Evolutionary conservation across 2,329 filamentous ascomycete genomes (phyloP), one percentile per base, ranked within the genome.

Genomic region (Fusarium stilboides): DNA sequence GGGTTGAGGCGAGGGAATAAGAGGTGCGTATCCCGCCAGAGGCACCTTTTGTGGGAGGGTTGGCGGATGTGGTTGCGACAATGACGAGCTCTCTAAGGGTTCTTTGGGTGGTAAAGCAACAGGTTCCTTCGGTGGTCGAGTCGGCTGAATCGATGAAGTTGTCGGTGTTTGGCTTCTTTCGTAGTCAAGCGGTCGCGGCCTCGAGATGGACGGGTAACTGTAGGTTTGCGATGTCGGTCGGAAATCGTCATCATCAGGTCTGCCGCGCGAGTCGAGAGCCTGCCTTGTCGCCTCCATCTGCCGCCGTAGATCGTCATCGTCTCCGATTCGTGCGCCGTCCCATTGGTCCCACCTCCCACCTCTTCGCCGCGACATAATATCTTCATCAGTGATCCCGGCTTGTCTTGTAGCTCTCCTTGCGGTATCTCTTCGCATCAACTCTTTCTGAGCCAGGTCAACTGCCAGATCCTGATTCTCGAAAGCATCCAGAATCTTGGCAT

Each of bases 381-480:
- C 86, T 55, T 88, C 85, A 49, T 85, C 83, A 1, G 85, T 82
- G 3, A 89, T 82, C 1, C 86, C 88, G 26, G 87, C 85, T 69
- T 88, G 85, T 33, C 86, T 84, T 26, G 85, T 87, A 13, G 85
- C 86, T 68, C 82, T 86, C 63, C 88, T 84, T 42, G 84, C 85
- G 15, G 87, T 88, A 72, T 92, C 90, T 69, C 93, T 85, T 42
- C 92, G 85, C 57, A 82, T 84, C 59, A 94, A 86, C 78, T 97
- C 93, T 57, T 87, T 87, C 66, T 91, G 89, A 1, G 93, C 93
- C 31, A 97, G 79, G 68, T 91, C 88, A 8, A 97, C 89, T 1
- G 94, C 94, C 45, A 97, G 80, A 13, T 94, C 91, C 66, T 89
- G 87, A 66, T 97, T 85, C 58, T 94, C 88, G 2, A 85, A 86